Conservation (phyloP, 75 land plant genomes). For the Pinus albicaulis region DNA sequence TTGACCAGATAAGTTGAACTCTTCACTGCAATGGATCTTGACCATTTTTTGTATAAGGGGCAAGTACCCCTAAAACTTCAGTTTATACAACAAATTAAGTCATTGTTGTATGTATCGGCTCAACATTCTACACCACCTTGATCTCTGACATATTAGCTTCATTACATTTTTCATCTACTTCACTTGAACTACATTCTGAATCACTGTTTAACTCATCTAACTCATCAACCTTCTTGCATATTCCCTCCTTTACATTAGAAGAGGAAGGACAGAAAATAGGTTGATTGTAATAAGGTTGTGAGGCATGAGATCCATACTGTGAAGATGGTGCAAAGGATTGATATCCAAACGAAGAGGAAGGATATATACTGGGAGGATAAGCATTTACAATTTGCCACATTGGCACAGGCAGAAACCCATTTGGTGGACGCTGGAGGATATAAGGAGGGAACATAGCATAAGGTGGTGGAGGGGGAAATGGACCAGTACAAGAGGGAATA, state of each 20-base stretch:
- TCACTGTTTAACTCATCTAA: slow-evolving; percentile 20
- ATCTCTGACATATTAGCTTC: not conserved
- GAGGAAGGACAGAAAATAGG: slow-evolving; percentile 8
- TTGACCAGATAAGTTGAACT: not conserved
- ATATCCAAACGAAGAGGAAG: slow-evolving; percentile 14
- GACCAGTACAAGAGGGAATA: not conserved
- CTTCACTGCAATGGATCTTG: not conserved
- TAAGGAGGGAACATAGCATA: slow-evolving; percentile 22
- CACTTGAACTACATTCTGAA: slow-evolving; percentile 28
- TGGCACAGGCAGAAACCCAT: slow-evolving; percentile 25
- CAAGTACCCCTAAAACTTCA: not conserved
- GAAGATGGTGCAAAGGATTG: slow-evolving; percentile 10
- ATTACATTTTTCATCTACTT: slow-evolving; percentile 6
- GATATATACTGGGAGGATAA: slow-evolving; percentile 17
- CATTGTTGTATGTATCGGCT: not conserved
- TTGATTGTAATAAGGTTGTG: slow-evolving; percentile 17
- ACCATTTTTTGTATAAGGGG: not conserved
- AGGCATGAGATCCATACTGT: slow-evolving; percentile 10
- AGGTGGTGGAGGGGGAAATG: slow-evolving; percentile 14
- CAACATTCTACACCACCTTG: not conserved
- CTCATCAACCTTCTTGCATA: not conserved
- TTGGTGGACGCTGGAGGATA: slow-evolving; percentile 10
- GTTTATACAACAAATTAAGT: not conserved
- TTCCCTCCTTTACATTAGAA: slow-evolving; percentile 9
- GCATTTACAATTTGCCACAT: slow-evolving; percentile 23